These are phyloP conservation scores for Vigna unguiculata DNA, from an alignment of 306 rosid species.

Conservation along the genomic window DNA sequence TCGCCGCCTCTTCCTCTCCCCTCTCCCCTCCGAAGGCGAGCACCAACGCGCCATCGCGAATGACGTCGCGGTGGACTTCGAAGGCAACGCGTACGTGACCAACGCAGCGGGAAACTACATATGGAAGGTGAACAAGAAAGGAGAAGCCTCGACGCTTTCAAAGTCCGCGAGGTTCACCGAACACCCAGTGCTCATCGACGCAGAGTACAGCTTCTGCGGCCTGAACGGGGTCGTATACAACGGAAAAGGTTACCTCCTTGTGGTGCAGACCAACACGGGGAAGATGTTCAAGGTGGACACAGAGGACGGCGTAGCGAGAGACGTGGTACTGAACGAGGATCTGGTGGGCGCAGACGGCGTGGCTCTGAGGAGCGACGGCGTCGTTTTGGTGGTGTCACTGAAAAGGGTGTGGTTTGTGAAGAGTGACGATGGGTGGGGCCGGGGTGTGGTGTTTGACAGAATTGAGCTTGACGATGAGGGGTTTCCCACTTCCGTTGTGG, in stretches of 20 bases:
- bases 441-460: conserved; percentile 65
- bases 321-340: conserved; percentile 56
- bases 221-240: conserved; percentile 78
- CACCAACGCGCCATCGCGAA: conserved; percentile 51
- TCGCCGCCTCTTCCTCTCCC: conserved; percentile 66
- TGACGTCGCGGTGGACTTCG: conserved; percentile 69
- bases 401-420: conserved; percentile 65
- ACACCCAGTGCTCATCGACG: conserved; percentile 43
- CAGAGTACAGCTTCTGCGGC: conserved; percentile 56
- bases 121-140: conserved; percentile 71
- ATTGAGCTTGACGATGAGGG: conserved; percentile 69
- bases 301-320: conserved; percentile 64
- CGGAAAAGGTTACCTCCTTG: conserved; percentile 74
- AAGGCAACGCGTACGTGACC: conserved; percentile 87
- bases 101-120: conserved; percentile 68
- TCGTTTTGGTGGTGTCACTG: conserved; percentile 70
- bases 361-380: conserved; percentile 64
- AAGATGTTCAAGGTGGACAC: conserved; percentile 77
- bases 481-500: conserved; percentile 64
- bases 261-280: conserved; percentile 79
- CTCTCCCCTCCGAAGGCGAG: conserved; percentile 40
- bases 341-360: conserved; percentile 62
- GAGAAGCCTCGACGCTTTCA: conserved; percentile 71
- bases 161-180: conserved; percentile 58
- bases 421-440: conserved; percentile 72